Conservation (phyloP, 75 land plant species). For the Cupressus sempervirens region DNA sequence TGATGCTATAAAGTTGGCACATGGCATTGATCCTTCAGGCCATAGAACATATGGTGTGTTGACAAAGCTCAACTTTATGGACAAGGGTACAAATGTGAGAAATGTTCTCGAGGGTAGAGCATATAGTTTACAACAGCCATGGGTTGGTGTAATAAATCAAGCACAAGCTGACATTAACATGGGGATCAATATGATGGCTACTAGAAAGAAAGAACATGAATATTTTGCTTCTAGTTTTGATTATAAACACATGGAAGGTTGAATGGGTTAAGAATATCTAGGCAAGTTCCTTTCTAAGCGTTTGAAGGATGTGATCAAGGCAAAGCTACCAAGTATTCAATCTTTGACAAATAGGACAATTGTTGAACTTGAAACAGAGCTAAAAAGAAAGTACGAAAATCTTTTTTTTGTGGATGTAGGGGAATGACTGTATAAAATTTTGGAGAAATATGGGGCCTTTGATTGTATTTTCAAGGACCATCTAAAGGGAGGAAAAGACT, state of each 20-base stretch:
- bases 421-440: constrained; percentile 82
- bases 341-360: constrained; percentile 73
- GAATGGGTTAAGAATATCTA: constrained; percentile 88
- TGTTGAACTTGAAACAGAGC: constrained; percentile 78
- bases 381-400: constrained; percentile 70
- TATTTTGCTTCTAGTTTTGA: constrained; percentile 79
- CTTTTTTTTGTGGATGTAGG: constrained; percentile 77
- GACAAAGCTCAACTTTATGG: constrained; percentile 85
- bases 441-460: constrained; percentile 89
- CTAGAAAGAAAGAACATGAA: constrained; percentile 63
- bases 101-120: constrained; percentile 83
- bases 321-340: constrained; percentile 67
- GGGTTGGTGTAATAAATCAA: constrained; percentile 93
- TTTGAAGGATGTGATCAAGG: constrained; percentile 69
- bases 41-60: constrained; percentile 82
- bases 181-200: constrained; percentile 77
- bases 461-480: constrained; percentile 88
- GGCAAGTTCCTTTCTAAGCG: constrained; percentile 82
- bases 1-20: too few species aligned
- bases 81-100: constrained; percentile 74
- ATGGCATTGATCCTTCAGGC: too few species aligned
- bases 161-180: constrained; percentile 88
- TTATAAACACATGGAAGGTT: constrained; percentile 63
- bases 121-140: constrained; percentile 74
- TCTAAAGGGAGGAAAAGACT: constrained; percentile 93